A percentile compares a stretch with the other conserved stretches of the same genome.
phyloP scores from a whole-genome alignment of 2,329 filamentous ascomycete species.

The Lithohypha guttulata region DNA sequence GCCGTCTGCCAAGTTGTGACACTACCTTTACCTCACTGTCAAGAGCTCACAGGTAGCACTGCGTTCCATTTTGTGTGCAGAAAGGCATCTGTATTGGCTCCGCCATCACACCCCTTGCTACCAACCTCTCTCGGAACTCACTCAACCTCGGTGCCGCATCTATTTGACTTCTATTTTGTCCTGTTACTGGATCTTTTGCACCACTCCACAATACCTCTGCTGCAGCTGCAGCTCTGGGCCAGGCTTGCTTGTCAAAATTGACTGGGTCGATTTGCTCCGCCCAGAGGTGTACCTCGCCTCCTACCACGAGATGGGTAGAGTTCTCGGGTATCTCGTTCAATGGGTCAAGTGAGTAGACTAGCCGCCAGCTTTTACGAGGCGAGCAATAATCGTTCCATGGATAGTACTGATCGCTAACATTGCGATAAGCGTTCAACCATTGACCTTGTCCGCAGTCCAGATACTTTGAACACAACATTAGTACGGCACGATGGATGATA shows the following conservation, averaged over 20 bases:
- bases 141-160: conserved; percentile 58
- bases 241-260: conserved; percentile 54
- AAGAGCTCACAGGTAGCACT: conserved; percentile 2
- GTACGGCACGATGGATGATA: conserved; percentile 2
- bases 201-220: conserved; percentile 48
- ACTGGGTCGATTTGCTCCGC: conserved; percentile 63
- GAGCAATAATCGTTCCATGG: conserved; percentile 74
- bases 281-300: conserved; percentile 76
- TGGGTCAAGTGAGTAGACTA: conserved; percentile 73
- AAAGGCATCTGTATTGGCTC: conserved; percentile 62
- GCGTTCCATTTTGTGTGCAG: conserved; percentile 33
- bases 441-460: conserved; percentile 20
- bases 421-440: conserved; percentile 20
- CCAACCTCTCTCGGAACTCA: conserved; percentile 61
- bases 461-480: conserved; percentile 7
- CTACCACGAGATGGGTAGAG: conserved; percentile 58
- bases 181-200: conserved; percentile 37
- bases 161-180: conserved; percentile 32
- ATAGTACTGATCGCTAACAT: conserved; percentile 17
- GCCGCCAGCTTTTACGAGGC: conserved; percentile 69
- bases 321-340: conserved; percentile 50
- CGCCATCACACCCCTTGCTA: conserved; percentile 58
- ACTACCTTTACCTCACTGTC: too few species aligned
- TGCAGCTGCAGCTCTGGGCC: conserved; percentile 47
- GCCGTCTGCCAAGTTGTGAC: too few species aligned